A percentile compares a stretch with the other conserved stretches of the same genome.
These are phyloP conservation scores for Plasmodium inui DNA, from an alignment of 169 alveolate species.

Conservation along the genomic window DNA sequence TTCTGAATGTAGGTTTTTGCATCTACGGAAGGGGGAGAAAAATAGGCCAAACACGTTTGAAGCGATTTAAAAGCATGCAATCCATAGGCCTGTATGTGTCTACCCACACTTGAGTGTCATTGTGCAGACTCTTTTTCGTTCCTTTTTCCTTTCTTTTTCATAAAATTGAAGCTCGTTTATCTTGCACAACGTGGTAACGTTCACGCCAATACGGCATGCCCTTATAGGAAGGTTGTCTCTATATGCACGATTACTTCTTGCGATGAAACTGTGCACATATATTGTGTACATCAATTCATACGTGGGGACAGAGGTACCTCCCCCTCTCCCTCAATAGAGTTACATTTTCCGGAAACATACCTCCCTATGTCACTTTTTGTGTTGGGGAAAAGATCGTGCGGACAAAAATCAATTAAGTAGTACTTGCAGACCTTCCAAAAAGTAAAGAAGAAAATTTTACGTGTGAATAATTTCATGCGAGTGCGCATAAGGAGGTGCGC, in stretches of 20 bases:
- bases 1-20: constrained; percentile 67
- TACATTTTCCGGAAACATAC: constrained; percentile 51
- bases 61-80: not conserved
- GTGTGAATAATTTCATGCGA: not conserved
- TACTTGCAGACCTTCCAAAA: constrained; percentile 88
- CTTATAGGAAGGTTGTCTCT: constrained; percentile 27
- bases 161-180: constrained; percentile 17
- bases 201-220: constrained; percentile 31
- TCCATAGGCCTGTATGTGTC: not conserved
- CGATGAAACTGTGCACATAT: constrained; percentile 35
- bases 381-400: constrained; percentile 93
- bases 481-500: not conserved
- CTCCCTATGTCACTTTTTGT: constrained; percentile 92
- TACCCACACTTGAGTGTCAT: not conserved
- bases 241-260: not conserved
- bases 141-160: constrained; percentile 11
- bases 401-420: constrained; percentile 92
- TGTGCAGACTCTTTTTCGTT: not conserved
- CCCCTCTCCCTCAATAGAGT: not conserved
- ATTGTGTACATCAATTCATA: not conserved
- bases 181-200: not conserved
- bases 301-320: not conserved
- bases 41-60: not conserved
- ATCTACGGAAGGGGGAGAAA: constrained; percentile 20
- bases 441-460: not conserved